Evolutionary conservation across 1,139 yeast genomes (phyloP), one percentile per base, ranked within the genome.

Genomic region (Zygosaccharomyces pseudobailii): DNA sequence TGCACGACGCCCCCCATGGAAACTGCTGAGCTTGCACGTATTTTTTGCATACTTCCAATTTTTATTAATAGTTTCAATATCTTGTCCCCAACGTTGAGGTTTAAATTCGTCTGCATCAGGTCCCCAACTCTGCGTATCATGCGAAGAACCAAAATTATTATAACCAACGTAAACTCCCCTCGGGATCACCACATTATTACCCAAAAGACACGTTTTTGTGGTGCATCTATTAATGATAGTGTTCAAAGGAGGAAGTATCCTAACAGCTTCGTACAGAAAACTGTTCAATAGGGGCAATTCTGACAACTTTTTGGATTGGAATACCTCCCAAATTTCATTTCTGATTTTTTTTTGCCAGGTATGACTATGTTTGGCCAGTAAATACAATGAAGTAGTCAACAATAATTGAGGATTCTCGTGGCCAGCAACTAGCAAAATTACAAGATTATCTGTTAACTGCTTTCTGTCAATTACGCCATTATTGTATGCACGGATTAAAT

Each of bases 361-460:
- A 0, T 62, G 62, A 42, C 64, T 56, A 47, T 66, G 46, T 50
- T 78, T 79, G 1, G 78, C 77, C 31, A 80, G 55, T 7, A 77
- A 58, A 52, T 73, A 79, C 6, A 80, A 55, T 3, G 76, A 56
- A 0, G 83, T 76, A 1, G 76, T 71, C 54, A 80, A 58, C 13
- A 79, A 62, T 20, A 80, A 57, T 50, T 78, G 79, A 0, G 86
- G 86, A 50, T 80, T 80, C 54, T 80, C 86, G 61, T 80, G 85
- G 0, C 85, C 85, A 0, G 86, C 74, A 40, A 80, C 77, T 65
- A 80, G 66, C 3, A 79, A 65, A 24, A 80, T 80, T 17, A 79
- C 75, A n/a, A 79, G 71, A 61, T 80, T 80, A 57, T 80, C 85
- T 2, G 71, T 62, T 50, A 78, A 71, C 54, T 80, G 84, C 42